Evolutionary conservation across 108 stramenopile genomes (phyloP).

Genomic region (Skeletonema potamos): DNA sequence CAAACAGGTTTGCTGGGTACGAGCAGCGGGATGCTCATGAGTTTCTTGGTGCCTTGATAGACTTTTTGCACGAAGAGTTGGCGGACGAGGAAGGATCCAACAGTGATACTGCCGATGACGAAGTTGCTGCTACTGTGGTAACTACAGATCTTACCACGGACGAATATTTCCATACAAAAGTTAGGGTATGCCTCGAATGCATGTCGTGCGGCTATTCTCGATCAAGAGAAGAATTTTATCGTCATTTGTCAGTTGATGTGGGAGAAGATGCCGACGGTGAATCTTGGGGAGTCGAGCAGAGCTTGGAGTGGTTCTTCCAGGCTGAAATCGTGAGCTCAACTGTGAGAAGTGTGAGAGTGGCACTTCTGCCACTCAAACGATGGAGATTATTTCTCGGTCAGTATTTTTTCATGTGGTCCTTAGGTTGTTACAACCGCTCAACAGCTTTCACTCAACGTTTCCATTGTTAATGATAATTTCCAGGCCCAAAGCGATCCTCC

Average conservation of each 20-base stretch:
- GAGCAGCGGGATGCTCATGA: constrained; percentile 87
- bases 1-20: constrained; percentile 63
- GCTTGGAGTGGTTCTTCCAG: constrained; percentile 66
- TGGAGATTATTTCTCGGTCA: constrained; percentile 54
- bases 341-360: constrained; percentile 85
- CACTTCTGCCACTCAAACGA: constrained; percentile 60
- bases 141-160: constrained; percentile 48
- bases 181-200: constrained; percentile 71
- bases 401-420: background rate
- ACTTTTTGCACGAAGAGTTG: constrained; percentile 75
- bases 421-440: background rate
- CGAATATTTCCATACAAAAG: constrained; percentile 70
- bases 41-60: constrained; percentile 67
- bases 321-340: constrained; percentile 77
- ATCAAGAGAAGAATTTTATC: constrained; percentile 79
- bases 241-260: constrained; percentile 72
- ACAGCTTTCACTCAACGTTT: background rate
- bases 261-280: constrained; percentile 34
- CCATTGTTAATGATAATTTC: background rate
- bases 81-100: background rate
- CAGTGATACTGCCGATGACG: constrained; percentile 1
- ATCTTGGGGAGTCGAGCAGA: constrained; percentile 51
- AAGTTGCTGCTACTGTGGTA: background rate
- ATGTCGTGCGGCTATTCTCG: constrained; percentile 69
- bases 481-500: constrained; percentile 64